phyloP scores from a whole-genome alignment of 192 early-diverging fungal genomes.

The Linderina pennispora region DNA sequence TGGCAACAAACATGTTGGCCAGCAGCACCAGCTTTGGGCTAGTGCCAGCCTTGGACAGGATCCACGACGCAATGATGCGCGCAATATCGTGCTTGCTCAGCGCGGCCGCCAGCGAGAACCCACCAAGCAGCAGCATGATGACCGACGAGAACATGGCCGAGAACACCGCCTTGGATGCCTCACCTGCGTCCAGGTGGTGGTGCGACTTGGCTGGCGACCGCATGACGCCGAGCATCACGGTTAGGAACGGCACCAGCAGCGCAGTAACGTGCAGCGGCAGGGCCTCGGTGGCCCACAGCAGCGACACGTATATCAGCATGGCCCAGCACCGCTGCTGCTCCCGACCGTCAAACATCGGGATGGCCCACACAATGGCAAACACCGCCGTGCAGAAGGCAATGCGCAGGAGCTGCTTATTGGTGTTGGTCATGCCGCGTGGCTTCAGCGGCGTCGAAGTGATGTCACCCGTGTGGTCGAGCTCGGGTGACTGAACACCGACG shows the following conservation, averaged over 20 bases:
- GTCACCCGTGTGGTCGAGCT: slow-evolving; percentile 17
- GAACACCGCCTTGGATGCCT: slow-evolving; percentile 81
- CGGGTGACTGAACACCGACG: slow-evolving; percentile 55
- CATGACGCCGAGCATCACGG: slow-evolving; percentile 81
- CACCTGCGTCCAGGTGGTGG: slow-evolving; percentile 56
- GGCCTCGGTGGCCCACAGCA: slow-evolving; percentile 91
- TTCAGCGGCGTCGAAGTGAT: slow-evolving; percentile 34
- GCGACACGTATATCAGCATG: slow-evolving; percentile 80
- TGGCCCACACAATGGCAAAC: slow-evolving; percentile 54
- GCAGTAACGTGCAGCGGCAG: slow-evolving; percentile 92
- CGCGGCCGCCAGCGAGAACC: slow-evolving; percentile 90
- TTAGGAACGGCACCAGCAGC: slow-evolving; percentile 78
- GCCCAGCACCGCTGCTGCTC: slow-evolving; percentile 92
- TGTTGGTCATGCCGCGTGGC: slow-evolving; percentile 44
- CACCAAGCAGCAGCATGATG: slow-evolving; percentile 93
- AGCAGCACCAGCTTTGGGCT: slow-evolving; percentile 77
- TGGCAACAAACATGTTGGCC: slow-evolving; percentile 94
- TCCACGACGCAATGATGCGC: slow-evolving; percentile 77
- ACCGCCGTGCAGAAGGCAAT: slow-evolving; percentile 50
- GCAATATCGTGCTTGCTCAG: slow-evolving; percentile 95
- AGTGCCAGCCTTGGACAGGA: slow-evolving; percentile 88
- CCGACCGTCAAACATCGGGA: slow-evolving; percentile 56
- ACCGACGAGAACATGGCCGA: slow-evolving; percentile 93
- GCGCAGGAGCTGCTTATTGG: slow-evolving; percentile 47
- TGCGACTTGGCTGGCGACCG: slow-evolving; percentile 46